A percentile compares a stretch with the other conserved stretches of the same genome.
These are phyloP conservation scores for Metschnikowia continentalis DNA, from an alignment of 805 yeast species.

Conservation along the genomic window DNA sequence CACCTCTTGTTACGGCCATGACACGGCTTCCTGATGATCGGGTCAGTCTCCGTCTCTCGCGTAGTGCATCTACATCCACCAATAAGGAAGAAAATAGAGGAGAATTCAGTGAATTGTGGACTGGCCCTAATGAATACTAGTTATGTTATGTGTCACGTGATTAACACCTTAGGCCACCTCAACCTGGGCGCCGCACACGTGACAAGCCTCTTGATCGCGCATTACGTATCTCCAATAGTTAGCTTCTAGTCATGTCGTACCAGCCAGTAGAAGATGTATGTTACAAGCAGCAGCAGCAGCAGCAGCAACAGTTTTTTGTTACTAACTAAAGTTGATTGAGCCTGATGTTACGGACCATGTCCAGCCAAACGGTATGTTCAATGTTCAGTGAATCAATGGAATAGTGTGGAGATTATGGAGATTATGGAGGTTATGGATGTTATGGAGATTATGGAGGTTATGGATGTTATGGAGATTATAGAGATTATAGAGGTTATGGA, in stretches of 20 bases:
- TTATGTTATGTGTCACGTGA: not conserved
- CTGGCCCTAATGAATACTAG: not conserved
- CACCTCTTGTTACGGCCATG: constrained; percentile 10
- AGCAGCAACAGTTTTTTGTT: not conserved
- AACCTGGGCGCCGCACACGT: not conserved
- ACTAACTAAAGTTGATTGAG: constrained; percentile 2
- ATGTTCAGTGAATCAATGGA: too few species aligned
- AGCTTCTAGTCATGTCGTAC: not conserved
- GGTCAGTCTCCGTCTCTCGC: constrained; percentile 5
- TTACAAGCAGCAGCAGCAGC: not conserved
- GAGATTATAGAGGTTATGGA: too few species aligned
- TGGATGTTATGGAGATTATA: too few species aligned
- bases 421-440: too few species aligned
- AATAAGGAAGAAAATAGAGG: not conserved
- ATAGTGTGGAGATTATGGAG: too few species aligned
- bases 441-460: too few species aligned
- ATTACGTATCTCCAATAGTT: not conserved
- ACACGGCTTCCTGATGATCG: constrained; percentile 5
- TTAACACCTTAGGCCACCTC: too few species aligned
- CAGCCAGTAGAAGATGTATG: constrained; percentile 3
- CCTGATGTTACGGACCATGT: not conserved
- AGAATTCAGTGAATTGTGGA: constrained; percentile 8
- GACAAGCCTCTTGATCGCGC: not conserved
- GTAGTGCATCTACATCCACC: constrained; percentile 3
- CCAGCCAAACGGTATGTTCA: not conserved